A percentile compares a stretch with the other conserved stretches of the same genome.
These are phyloP conservation scores for Backusella tarrabulga DNA, from an alignment of 192 early-diverging fungal genomes.

Conservation along the genomic window DNA sequence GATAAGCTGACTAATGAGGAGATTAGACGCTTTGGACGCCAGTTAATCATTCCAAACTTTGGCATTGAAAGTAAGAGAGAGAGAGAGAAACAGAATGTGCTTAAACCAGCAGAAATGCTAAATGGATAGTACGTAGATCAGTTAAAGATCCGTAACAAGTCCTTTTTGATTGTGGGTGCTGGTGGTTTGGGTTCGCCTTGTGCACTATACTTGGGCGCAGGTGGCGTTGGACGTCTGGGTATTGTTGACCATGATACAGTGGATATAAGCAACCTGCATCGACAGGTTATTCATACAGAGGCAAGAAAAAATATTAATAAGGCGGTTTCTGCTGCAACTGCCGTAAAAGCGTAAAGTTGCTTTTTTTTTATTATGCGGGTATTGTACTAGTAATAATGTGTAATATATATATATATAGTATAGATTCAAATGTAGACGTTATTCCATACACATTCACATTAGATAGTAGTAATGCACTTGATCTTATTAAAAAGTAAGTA, in stretches of 20 bases:
- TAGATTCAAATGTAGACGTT: constrained; percentile 67
- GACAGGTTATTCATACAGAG: constrained; percentile 92
- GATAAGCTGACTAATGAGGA: constrained; percentile 61
- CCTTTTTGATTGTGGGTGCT: constrained; percentile 87
- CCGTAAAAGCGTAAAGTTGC: constrained; percentile 44
- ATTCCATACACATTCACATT: constrained; percentile 68
- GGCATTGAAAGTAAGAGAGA: constrained; percentile 58
- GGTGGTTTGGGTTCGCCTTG: constrained; percentile 93
- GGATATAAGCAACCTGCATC: constrained; percentile 89
- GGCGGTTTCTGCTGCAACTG: constrained; percentile 69
- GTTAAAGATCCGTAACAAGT: constrained; percentile 66
- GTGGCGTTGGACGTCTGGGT: constrained; percentile 86
- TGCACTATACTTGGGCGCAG: constrained; percentile 84
- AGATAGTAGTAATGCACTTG: constrained; percentile 79
- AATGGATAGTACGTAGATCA: constrained; percentile 55
- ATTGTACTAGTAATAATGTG: neutral
- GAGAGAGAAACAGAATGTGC: neutral
- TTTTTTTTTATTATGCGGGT: neutral
- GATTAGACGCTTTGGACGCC: constrained; percentile 81
- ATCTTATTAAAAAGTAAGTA: constrained; percentile 54
- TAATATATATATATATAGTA: constrained; percentile 35
- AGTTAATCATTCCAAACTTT: constrained; percentile 80
- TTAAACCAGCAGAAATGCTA: neutral
- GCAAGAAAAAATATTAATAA: constrained; percentile 65
- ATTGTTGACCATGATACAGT: constrained; percentile 92